Base-by-base conservation (phyloP, 371 early-diverging fungal genomes). In the Syncephalastrum contaminatum region DNA sequence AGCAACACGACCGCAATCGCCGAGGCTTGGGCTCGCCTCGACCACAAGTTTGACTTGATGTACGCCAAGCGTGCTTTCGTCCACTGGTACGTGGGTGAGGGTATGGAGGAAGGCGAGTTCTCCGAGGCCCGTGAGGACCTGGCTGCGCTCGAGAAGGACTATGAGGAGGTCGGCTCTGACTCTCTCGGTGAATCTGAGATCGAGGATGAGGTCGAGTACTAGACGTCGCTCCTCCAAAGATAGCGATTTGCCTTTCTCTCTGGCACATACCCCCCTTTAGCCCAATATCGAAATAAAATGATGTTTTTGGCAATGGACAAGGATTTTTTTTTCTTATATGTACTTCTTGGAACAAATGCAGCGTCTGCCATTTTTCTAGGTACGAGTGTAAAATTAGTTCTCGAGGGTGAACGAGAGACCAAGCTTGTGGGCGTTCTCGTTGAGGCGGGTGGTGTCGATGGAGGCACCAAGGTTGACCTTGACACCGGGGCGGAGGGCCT, bases 21-120 rank as follows among this genome's bases (percentile, higher is more conserved):
- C 48, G 94, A 94, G 72, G 95, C 95, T 48, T 96, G 95, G 95
- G 87, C 88, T 56, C 89, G 94, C 70, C 80, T 95, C 27, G 91
- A 95, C 72, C 87, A 91, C 70, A 94, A 95, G 86, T 96, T 96
- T 65, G 91, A 90, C 72, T 75, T 93, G 56, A 96, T 95, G 97
- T 96, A 91, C 79, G 90, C 91, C 75, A 95, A 94, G 86, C 89
- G 95, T 73, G 97, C 97, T 56, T 96, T 96, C 72, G 95, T 96
- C 47, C 97, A 96, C 83, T 96, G 97, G 97, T 96, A 94, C 79
- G 95, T 95, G 60, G 94, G 95, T 69, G 97, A 96, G 80, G 97
- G 97, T 81, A 89, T 89, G 90, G 90, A 91, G 64, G 92, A 91
- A 77, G 72, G 90, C 64, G 92, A 91, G 68, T 92, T 92, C 82